Conservation (phyloP, 495 filamentous ascomycete species). For the Penicillium desertorum region DNA sequence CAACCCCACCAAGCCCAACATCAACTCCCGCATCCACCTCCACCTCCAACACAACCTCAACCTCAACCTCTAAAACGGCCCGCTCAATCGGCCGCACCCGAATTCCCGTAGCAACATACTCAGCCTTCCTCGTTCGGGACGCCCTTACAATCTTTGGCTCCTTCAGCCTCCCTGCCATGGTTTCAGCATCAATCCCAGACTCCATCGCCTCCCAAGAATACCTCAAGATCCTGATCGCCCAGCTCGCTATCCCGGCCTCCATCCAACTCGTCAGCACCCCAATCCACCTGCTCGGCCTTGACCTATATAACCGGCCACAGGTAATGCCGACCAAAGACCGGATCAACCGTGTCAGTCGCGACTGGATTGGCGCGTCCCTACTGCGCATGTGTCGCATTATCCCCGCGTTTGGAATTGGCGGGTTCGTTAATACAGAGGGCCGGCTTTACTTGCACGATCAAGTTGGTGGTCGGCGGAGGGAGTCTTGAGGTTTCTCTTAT, state of each 20-base stretch:
- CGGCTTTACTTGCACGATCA: constrained; percentile 35
- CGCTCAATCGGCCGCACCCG: constrained; percentile 43
- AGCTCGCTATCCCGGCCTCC: constrained; percentile 74
- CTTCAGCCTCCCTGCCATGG: constrained; percentile 70
- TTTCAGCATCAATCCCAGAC: constrained; percentile 38
- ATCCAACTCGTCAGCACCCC: constrained; percentile 81
- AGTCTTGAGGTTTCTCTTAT: constrained; percentile 14
- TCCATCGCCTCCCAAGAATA: constrained; percentile 38
- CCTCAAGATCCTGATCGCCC: constrained; percentile 54
- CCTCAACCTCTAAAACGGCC: constrained; percentile 27
- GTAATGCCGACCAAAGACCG: constrained; percentile 52
- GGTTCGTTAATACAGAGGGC: constrained; percentile 72
- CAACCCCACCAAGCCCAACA: constrained; percentile 45
- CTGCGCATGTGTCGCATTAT: constrained; percentile 83
- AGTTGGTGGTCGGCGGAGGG: constrained; percentile 22
- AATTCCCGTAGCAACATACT: constrained; percentile 51
- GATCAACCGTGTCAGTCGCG: constrained; percentile 60
- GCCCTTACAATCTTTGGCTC: constrained; percentile 83
- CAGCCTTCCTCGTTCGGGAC: constrained; percentile 75
- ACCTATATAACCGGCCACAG: constrained; percentile 71
- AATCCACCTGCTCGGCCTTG: constrained; percentile 78
- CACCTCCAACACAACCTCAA: constrained; percentile 36
- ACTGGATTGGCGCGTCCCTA: constrained; percentile 69
- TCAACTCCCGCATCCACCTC: constrained; percentile 29
- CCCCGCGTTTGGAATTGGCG: constrained; percentile 86